phyloP scores from a whole-genome alignment of 768 basidiomycete species.

The Mycena indigotica region DNA sequence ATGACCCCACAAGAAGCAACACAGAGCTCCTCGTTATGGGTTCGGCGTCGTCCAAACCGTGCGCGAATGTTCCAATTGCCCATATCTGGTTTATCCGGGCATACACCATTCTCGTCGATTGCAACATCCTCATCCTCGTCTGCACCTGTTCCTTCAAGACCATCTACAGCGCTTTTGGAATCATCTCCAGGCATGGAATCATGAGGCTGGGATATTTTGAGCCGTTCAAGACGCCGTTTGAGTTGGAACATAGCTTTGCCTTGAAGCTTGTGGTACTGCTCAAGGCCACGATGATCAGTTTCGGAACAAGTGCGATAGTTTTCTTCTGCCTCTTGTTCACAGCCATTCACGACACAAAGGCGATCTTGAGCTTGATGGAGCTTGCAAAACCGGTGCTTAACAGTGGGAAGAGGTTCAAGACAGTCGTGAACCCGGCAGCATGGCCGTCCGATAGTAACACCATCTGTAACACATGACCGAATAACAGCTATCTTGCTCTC shows the following conservation, averaged over 20 bases:
- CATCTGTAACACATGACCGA: constrained; percentile 28
- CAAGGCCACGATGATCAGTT: constrained; percentile 26
- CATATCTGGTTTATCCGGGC: constrained; percentile 27
- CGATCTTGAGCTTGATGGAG: constrained; percentile 3
- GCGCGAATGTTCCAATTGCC: constrained; percentile 29
- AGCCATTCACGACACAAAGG: constrained; percentile 16
- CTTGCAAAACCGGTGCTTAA: constrained; percentile 20
- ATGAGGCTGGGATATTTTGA: constrained; percentile 14
- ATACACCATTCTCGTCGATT: constrained; percentile 14
- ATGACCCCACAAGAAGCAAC: constrained; percentile 38
- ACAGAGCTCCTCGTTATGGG: constrained; percentile 38
- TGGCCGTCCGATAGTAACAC: constrained; percentile 30
- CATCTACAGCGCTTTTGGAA: background rate
- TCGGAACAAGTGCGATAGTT: constrained; percentile 13
- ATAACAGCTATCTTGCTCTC: constrained; percentile 6
- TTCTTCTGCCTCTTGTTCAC: constrained; percentile 1
- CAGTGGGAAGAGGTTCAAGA: constrained; percentile 17
- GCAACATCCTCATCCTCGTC: constrained; percentile 25
- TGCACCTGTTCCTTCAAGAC: background rate
- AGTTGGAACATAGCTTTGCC: constrained; percentile 33
- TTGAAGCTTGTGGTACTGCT: constrained; percentile 19
- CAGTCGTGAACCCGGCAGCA: constrained; percentile 30
- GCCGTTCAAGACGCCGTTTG: constrained; percentile 24
- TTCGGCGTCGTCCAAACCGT: constrained; percentile 31
- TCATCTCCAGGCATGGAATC: background rate